Conservation (phyloP, 805 yeast species). For the Brettanomyces sp. region DNA sequence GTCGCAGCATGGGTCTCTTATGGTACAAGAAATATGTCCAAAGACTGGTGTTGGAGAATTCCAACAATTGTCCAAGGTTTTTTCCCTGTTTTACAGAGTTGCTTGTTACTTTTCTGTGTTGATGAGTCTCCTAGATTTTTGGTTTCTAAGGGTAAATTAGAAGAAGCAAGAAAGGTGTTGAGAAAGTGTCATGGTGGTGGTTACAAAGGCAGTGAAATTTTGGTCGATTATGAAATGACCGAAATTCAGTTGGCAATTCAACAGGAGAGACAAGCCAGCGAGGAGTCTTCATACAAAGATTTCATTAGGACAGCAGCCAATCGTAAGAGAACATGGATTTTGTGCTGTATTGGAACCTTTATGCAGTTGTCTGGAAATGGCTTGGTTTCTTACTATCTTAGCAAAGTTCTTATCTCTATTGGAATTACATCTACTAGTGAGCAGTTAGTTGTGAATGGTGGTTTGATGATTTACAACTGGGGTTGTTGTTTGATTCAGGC, state of each 20-base stretch:
- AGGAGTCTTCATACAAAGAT: neutral
- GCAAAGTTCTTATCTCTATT: constrained; percentile 20
- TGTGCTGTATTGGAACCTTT: constrained; percentile 20
- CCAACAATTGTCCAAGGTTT: constrained; percentile 42
- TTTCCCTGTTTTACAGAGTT: constrained; percentile 32
- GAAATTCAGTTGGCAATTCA: constrained; percentile 2
- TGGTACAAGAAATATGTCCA: constrained; percentile 25
- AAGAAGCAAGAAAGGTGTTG: constrained; percentile 31
- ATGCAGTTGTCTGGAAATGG: constrained; percentile 37
- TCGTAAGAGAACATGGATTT: constrained; percentile 28
- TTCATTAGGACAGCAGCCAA: constrained; percentile 21
- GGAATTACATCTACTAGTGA: constrained; percentile 12
- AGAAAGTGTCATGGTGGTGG: constrained; percentile 50
- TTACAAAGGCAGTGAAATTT: neutral
- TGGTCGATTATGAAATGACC: constrained; percentile 1
- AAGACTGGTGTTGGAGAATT: constrained; percentile 43
- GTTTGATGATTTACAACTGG: constrained; percentile 11
- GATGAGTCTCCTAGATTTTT: constrained; percentile 36
- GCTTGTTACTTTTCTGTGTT: constrained; percentile 22
- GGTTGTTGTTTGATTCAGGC: constrained; percentile 13
- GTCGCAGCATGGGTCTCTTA: constrained; percentile 33
- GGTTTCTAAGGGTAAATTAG: constrained; percentile 26
- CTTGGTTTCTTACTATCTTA: constrained; percentile 35
- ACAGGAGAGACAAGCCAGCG: constrained; percentile 2
- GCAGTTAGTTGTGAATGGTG: constrained; percentile 17